Evolutionary conservation across 2,329 filamentous ascomycete species (phyloP).

Genomic region (Microdochium paspali): DNA sequence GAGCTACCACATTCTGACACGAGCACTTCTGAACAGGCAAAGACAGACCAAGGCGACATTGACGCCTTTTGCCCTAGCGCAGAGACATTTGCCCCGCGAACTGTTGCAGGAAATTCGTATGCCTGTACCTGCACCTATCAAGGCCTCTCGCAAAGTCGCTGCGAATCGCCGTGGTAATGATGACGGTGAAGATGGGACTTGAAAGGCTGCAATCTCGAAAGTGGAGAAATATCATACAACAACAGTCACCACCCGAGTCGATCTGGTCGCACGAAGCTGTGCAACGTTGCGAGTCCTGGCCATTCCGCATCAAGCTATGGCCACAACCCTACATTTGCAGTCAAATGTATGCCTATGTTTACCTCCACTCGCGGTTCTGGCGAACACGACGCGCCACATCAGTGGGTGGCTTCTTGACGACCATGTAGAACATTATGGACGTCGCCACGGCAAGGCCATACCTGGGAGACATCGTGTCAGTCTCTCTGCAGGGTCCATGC

Average conservation of each 20-base stretch:
- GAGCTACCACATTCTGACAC: conserved; percentile 5
- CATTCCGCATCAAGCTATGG: too few species aligned
- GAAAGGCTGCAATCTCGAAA: conserved; percentile 2
- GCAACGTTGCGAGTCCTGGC: not conserved
- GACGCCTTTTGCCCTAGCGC: conserved; percentile 80
- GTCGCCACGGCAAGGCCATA: conserved; percentile 80
- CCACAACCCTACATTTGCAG: too few species aligned
- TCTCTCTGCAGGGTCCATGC: too few species aligned
- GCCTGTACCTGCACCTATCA: conserved; percentile 44
- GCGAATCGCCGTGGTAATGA: conserved; percentile 28
- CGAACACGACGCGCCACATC: conserved; percentile 65
- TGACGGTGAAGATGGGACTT: conserved; percentile 25
- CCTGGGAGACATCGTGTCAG: conserved; percentile 38
- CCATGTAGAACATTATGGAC: conserved; percentile 92
- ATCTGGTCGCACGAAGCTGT: too few species aligned
- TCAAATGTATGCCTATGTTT: conserved; percentile 1
- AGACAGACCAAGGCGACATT: conserved; percentile 61
- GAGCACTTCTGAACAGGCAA: conserved; percentile 48
- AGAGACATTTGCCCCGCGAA: conserved; percentile 72
- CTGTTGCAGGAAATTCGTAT: conserved; percentile 75
- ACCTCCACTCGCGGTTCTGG: conserved; percentile 66
- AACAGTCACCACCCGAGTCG: not conserved
- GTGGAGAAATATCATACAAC: not conserved
- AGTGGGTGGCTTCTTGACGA: conserved; percentile 76
- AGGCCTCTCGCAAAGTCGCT: conserved; percentile 29